These are phyloP conservation scores for Ophiostoma ulmi DNA, from an alignment of 2,329 filamentous ascomycete genomes.

Conservation along the genomic window DNA sequence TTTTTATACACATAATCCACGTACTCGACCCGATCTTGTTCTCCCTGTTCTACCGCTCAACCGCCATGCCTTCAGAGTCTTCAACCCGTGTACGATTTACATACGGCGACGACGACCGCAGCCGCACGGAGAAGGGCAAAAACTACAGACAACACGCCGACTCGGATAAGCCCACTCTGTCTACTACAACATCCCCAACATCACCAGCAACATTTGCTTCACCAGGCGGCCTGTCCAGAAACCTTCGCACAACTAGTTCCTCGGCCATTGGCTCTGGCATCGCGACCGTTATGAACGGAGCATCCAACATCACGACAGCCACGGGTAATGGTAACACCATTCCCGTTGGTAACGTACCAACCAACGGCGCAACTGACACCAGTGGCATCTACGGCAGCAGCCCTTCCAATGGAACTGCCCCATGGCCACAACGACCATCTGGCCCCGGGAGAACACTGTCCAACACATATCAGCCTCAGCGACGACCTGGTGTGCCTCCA, in stretches of 20 bases:
- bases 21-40: not conserved
- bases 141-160: slow-evolving; percentile 37
- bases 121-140: slow-evolving; percentile 41
- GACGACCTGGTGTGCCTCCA: slow-evolving; percentile 43
- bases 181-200: slow-evolving; percentile 39
- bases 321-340: slow-evolving; percentile 22
- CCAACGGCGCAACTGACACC: slow-evolving; percentile 16
- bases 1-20: not conserved
- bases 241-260: slow-evolving; percentile 35
- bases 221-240: slow-evolving; percentile 40
- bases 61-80: slow-evolving; percentile 41
- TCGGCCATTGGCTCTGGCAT: slow-evolving; percentile 22
- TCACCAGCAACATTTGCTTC: slow-evolving; percentile 41
- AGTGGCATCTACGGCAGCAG: slow-evolving; percentile 17
- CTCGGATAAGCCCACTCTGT: slow-evolving; percentile 40
- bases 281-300: slow-evolving; percentile 13
- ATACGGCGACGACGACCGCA: slow-evolving; percentile 44
- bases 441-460: slow-evolving; percentile 69
- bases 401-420: slow-evolving; percentile 24
- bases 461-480: slow-evolving; percentile 68
- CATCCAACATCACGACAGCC: not conserved
- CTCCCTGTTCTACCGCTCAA: not conserved
- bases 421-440: slow-evolving; percentile 59
- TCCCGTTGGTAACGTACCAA: slow-evolving; percentile 11
- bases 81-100: slow-evolving; percentile 56